Percentiles rank a stretch among this genome's conserved stretches.
phyloP scores from a whole-genome alignment of 176 grass and related monocot species.

The Stipa capillata region DNA sequence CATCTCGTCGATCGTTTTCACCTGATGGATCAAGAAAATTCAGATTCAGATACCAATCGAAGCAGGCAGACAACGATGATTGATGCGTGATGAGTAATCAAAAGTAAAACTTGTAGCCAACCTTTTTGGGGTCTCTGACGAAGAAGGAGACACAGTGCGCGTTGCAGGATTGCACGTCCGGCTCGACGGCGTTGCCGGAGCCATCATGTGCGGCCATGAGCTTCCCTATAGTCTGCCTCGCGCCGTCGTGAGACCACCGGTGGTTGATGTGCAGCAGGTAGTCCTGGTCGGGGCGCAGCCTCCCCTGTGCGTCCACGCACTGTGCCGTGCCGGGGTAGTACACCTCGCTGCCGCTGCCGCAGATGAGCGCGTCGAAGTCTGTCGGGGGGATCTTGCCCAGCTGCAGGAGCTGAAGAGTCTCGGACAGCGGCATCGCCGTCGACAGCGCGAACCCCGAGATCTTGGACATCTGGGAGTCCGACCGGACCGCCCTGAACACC shows the following conservation, averaged over 20 bases:
- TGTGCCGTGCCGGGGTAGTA: conserved; percentile 80
- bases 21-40: conserved; percentile 22
- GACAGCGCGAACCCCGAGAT: conserved; percentile 90
- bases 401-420: conserved; percentile 59
- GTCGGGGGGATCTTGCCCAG: conserved; percentile 50
- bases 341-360: conserved; percentile 81
- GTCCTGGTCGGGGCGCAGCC: conserved; percentile 75
- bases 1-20: conserved; percentile 58
- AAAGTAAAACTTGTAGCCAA: background rate
- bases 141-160: conserved; percentile 74
- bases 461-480: conserved; percentile 83
- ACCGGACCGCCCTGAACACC: conserved; percentile 66
- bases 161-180: conserved; percentile 62
- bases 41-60: background rate
- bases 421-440: conserved; percentile 76
- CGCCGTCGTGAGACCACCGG: conserved; percentile 73
- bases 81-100: background rate
- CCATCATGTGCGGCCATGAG: conserved; percentile 40
- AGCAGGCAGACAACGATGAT: background rate
- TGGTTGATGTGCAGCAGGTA: conserved; percentile 84
- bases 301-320: conserved; percentile 66
- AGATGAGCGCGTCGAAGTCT: conserved; percentile 88
- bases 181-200: conserved; percentile 26
- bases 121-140: conserved; percentile 69
- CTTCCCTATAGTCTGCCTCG: conserved; percentile 58